A percentile compares a stretch with the other conserved stretches of the same genome.
Evolutionary conservation across 805 yeast species (phyloP).

Genomic region (Metschnikowia cerradonensis): DNA sequence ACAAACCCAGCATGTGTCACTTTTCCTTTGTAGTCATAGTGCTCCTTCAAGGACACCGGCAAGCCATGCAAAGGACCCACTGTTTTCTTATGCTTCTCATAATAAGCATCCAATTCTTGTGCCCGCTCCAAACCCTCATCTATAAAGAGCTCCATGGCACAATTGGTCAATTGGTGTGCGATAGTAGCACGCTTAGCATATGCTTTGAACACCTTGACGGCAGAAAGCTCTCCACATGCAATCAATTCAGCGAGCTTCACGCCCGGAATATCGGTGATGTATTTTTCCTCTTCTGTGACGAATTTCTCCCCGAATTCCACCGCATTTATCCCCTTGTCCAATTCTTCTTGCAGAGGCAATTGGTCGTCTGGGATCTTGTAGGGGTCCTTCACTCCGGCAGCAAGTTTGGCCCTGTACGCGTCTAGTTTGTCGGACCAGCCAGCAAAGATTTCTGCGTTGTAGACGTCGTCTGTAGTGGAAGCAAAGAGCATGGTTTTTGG

Average conservation of each 20-base stretch:
- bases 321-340: constrained; percentile 16
- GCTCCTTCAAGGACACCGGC: constrained; percentile 19
- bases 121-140: constrained; percentile 20
- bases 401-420: constrained; percentile 25
- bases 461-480: constrained; percentile 7
- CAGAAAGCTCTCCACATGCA: constrained; percentile 12
- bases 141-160: constrained; percentile 19
- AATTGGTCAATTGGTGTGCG: constrained; percentile 19
- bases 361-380: constrained; percentile 11
- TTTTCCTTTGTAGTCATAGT: constrained; percentile 14
- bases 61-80: constrained; percentile 19
- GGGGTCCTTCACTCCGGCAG: constrained; percentile 17
- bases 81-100: constrained; percentile 8
- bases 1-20: constrained; percentile 16
- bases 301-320: constrained; percentile 9
- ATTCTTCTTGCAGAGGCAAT: constrained; percentile 14
- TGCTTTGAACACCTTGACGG: constrained; percentile 14
- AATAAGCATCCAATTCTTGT: constrained; percentile 14
- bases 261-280: constrained; percentile 13
- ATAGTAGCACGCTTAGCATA: constrained; percentile 18
- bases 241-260: constrained; percentile 13
- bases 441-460: constrained; percentile 9
- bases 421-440: constrained; percentile 30
- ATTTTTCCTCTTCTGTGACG: constrained; percentile 10
- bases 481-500: neutral